Conservation (phyloP, 2,329 filamentous ascomycete species). For the Neofusicoccum sp. region DNA sequence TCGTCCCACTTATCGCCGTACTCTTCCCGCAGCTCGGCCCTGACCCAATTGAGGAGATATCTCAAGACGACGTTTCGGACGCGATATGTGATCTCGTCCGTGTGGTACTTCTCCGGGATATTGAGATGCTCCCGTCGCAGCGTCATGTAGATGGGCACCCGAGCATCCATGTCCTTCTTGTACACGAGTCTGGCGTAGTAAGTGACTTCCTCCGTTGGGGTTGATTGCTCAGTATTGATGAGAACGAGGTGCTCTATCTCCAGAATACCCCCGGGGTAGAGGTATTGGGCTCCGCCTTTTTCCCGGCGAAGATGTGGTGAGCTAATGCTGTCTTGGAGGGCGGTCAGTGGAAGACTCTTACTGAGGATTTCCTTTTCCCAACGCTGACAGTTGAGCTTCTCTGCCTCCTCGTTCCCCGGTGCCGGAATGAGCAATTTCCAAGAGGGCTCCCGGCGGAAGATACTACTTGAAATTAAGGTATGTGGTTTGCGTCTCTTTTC, state of each 20-base stretch:
- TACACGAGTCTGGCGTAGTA: neutral
- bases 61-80: neutral
- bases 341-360: neutral
- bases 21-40: neutral
- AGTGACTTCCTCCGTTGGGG: neutral
- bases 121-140: neutral
- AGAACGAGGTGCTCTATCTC: neutral
- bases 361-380: neutral
- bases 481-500: too few relatives aligned
- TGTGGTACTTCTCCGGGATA: neutral
- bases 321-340: too few relatives aligned
- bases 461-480: too few relatives aligned
- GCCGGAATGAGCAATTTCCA: too few relatives aligned
- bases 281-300: neutral
- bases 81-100: neutral
- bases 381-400: too few relatives aligned
- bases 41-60: neutral
- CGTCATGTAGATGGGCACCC: neutral
- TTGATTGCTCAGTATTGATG: neutral
- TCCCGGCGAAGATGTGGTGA: too few relatives aligned
- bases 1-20: neutral
- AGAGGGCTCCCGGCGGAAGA: too few relatives aligned
- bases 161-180: neutral
- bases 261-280: neutral
- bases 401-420: neutral